Evolutionary conservation across 306 rosid genomes (phyloP), one percentile per base, ranked within the genome.

Genomic region (Acacia confusa): DNA sequence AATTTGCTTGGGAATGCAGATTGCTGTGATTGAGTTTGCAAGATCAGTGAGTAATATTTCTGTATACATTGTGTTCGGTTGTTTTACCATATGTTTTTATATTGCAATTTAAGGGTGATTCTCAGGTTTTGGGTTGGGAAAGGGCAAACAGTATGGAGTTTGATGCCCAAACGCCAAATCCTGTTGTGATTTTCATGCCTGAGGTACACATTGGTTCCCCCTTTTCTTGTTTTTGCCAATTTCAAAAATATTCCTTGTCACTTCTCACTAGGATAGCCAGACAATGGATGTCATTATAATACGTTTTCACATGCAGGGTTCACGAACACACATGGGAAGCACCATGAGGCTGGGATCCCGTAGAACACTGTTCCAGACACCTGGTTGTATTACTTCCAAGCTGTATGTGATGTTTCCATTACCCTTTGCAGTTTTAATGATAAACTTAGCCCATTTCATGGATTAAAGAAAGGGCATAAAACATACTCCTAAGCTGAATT

Each of bases 301-400:
- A 12, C n/a, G 14, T 75, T 16, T 69, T 74, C 48, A 41, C 38
- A 27, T 74, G 36, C 82, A 95, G 99, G 99, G 97, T 78, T 95
- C 99, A 47, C 89, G 90, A 86, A 95, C 99, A 3, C 99, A 93
- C 81, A 95, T 93, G 98, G 99, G 99, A 79, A 93, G 94, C 84
- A 93, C 99, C 63, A 93, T 95, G 99, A 89, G 99, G 85, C 92
- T 95, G 72, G 99, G 99, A 89, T 92, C 97, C 84, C 92, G 99
- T 74, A 92, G 82, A 89, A 95, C 99, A 60, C 87, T 92, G 70
- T 87, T 95, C 70, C 92, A 91, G 85, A 79, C 92, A 45, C 89
- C 92, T 80, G 89, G 91, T 82, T 95, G 89, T 84, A 81, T 90
- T 84, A 91, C 99, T 82, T 88, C 97, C 78, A 93, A 91, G 87